Percentiles rank a stretch among this genome's conserved stretches.
These are phyloP conservation scores for Ceratocystis cacaofunesta DNA, from an alignment of 2,329 filamentous ascomycete species.

Conservation along the genomic window DNA sequence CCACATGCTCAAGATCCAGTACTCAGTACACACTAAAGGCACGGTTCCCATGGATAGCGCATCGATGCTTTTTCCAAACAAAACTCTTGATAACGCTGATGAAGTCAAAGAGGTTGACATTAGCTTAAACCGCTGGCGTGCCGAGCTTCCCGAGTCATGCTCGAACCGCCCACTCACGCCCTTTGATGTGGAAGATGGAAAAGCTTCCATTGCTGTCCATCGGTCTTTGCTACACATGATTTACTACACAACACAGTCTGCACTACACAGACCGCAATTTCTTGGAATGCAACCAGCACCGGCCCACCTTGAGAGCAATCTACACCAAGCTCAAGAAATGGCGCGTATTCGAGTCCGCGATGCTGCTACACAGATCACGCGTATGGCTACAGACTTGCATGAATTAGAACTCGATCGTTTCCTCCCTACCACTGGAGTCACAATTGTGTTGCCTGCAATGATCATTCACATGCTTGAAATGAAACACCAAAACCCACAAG, in stretches of 20 bases:
- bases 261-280: slow-evolving; percentile 81
- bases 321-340: slow-evolving; percentile 36
- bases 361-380: slow-evolving; percentile 72
- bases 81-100: slow-evolving; percentile 64
- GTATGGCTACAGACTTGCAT: slow-evolving; percentile 65
- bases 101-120: slow-evolving; percentile 66
- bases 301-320: slow-evolving; percentile 12
- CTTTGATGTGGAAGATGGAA: slow-evolving; percentile 44
- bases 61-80: slow-evolving; percentile 87
- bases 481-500: slow-evolving; percentile 61
- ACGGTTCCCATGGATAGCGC: slow-evolving; percentile 63
- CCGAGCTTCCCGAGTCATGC: slow-evolving; percentile 55
- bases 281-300: slow-evolving; percentile 50
- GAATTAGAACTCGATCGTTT: slow-evolving; percentile 58
- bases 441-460: slow-evolving; percentile 78
- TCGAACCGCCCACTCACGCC: slow-evolving; percentile 45
- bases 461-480: slow-evolving; percentile 89
- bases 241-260: slow-evolving; percentile 81
- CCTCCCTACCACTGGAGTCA: slow-evolving; percentile 79
- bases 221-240: slow-evolving; percentile 85
- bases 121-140: slow-evolving; percentile 64
- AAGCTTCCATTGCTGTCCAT: slow-evolving; percentile 50
- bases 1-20: slow-evolving; percentile 78
- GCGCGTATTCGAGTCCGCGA: slow-evolving; percentile 71
- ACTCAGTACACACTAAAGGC: slow-evolving; percentile 76